A percentile compares a stretch with the other conserved stretches of the same genome.
phyloP scores from a whole-genome alignment of 306 rosid species.

The apple (Malus domestica) region DNA sequence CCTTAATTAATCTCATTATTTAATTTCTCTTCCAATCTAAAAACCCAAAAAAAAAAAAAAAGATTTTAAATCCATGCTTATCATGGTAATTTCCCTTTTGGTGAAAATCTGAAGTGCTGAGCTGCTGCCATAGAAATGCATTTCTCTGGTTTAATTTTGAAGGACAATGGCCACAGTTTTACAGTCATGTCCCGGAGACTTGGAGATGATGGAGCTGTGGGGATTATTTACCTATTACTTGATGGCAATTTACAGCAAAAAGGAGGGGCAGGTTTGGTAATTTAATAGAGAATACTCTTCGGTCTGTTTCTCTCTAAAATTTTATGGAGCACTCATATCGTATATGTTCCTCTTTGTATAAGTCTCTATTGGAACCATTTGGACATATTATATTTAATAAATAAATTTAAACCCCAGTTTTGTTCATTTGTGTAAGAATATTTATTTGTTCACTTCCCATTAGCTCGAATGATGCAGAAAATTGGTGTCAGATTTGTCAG shows the following conservation, averaged over 20 bases:
- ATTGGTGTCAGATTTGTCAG: not conserved
- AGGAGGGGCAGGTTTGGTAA: conserved; percentile 36
- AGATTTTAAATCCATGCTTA: not conserved
- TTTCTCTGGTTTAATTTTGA: conserved; percentile 30
- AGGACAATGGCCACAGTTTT: conserved; percentile 29
- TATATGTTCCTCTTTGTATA: not conserved
- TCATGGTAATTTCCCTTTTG: conserved; percentile 19
- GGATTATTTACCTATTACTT: not conserved
- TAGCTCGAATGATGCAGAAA: not conserved
- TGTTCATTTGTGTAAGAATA: not conserved
- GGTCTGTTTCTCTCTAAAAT: not conserved
- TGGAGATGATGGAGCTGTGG: not conserved
- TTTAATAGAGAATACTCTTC: not conserved
- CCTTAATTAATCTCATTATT: conserved; percentile 15
- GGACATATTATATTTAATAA: conserved; percentile 7
- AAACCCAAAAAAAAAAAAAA: not conserved
- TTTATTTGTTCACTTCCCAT: not conserved
- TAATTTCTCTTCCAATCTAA: not conserved
- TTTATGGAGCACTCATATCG: not conserved
- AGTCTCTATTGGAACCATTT: conserved; percentile 10
- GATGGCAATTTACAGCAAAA: conserved; percentile 21
- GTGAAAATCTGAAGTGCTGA: not conserved
- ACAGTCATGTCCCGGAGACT: not conserved
- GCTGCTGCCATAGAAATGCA: not conserved
- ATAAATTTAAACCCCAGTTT: conserved; percentile 16